Base-by-base conservation (phyloP, 1,139 yeast genomes). In the Saccharomyces hybrid region DNA sequence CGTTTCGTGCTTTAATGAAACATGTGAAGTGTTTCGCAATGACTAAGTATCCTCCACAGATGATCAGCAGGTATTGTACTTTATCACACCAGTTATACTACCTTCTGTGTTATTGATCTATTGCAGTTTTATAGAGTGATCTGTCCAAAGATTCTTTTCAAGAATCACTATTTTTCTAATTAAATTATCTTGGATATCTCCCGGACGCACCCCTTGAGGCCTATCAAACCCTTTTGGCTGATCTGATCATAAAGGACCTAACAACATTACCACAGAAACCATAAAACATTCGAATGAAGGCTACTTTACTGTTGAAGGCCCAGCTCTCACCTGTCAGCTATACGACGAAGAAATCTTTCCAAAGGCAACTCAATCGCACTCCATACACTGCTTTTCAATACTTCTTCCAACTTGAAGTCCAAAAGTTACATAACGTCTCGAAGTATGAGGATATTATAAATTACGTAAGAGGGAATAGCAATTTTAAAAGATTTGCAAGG, bases 361-460 rank as follows among this genome's bases (percentile, higher is more conserved):
- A 62, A 41, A 59, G 50, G 47, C 50, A 48, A 44, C 47, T 56
- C 42, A 54, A 62, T 53, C 52, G 50, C 32, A 47, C 51, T 14
- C 61, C 64, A 13, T 38, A 52, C 2, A 61, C 64, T 5, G 64
- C 59, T 7, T 64, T 64, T 51, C 63, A 62, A 26, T 64, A 61
- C 48, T 64, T 57, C 47, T 60, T 55, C 32, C 58, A 57, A 23
- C 46, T 61, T 13, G 60, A 58, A 34, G 34, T 60, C 28, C 56
- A 55, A 28, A 54, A 57, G 25, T 47, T 60, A 31, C 47, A 55
- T 2, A 30, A 38, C 23, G 28, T 26, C 13, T 14, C 34, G 27
- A 13, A 23, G 7, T 42, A 28, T 5, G 23, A 47, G 20, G 59
- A 56, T 6, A 23, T 54, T 11, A 30, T 51, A 3, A 50, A 54